Percentiles rank a stretch among this genome's conserved stretches.
Evolutionary conservation across 2,329 filamentous ascomycete genomes (phyloP).

Genomic region (Colletotrichum horii): DNA sequence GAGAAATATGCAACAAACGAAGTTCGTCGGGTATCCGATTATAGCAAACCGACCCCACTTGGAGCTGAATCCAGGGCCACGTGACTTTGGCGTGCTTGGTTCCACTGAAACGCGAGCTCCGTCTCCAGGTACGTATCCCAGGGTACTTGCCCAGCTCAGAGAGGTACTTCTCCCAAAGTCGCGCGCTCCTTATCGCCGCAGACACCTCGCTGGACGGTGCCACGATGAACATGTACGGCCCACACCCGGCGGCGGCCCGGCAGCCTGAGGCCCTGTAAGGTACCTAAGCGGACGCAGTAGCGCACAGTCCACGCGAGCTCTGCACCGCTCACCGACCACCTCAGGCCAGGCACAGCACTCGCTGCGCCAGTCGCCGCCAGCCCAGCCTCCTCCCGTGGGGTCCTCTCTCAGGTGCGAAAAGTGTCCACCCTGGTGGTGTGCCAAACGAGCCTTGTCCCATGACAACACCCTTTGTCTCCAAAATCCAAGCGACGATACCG

Average conservation of each 20-base stretch:
- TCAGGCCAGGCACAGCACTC: background rate
- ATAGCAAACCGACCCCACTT: background rate
- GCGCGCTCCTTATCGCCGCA: background rate
- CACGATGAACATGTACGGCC: background rate
- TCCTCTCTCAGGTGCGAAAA: background rate
- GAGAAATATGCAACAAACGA: background rate
- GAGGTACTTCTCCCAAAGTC: background rate
- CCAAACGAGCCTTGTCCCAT: constrained; percentile 6
- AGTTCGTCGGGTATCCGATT: background rate
- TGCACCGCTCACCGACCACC: background rate
- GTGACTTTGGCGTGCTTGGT: background rate
- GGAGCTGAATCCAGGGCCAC: background rate
- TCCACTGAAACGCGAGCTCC: background rate
- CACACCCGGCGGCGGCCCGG: background rate
- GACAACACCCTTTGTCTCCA: constrained; percentile 7
- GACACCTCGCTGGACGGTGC: background rate
- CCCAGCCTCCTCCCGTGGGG: background rate
- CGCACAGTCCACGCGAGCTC: constrained; percentile 13
- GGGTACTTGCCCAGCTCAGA: background rate
- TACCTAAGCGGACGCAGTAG: background rate
- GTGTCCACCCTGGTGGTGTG: background rate
- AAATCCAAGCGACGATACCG: background rate
- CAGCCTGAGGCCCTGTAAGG: background rate
- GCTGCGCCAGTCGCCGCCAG: background rate
- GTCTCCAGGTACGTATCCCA: background rate